Conservation (phyloP, 148 eudicot genomes). For the Rheum nobile region DNA sequence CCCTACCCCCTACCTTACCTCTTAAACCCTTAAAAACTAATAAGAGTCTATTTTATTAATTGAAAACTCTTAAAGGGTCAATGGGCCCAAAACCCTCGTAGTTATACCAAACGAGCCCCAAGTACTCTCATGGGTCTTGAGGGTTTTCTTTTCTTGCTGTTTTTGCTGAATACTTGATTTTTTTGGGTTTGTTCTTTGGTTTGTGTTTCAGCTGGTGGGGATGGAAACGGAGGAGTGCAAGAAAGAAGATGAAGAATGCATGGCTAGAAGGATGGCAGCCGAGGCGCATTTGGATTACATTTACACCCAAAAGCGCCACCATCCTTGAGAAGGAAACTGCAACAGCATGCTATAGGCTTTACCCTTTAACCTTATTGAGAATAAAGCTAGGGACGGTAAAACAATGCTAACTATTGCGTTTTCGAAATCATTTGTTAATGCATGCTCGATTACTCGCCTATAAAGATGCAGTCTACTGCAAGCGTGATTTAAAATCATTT, state of each 20-base stretch:
- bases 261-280: constrained; percentile 27
- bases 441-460: too few species aligned
- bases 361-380: neutral
- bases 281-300: constrained; percentile 74
- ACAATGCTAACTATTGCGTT: neutral
- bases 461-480: neutral
- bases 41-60: too few species aligned
- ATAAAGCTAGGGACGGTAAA: neutral
- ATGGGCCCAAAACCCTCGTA: too few species aligned
- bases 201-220: constrained; percentile 23
- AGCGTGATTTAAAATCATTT: too few species aligned
- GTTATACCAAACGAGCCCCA: too few species aligned
- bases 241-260: constrained; percentile 43
- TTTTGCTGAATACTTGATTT: too few species aligned
- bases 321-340: neutral
- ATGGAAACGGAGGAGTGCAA: constrained; percentile 28
- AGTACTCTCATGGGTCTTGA: neutral
- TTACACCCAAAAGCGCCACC: constrained; percentile 39
- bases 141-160: neutral
- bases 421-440: neutral
- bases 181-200: neutral
- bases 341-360: neutral
- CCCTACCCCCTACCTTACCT: too few species aligned
- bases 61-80: too few species aligned
- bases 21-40: too few species aligned